These are phyloP conservation scores for Prunus davidiana DNA, from an alignment of 306 rosid species.

Conservation along the genomic window DNA sequence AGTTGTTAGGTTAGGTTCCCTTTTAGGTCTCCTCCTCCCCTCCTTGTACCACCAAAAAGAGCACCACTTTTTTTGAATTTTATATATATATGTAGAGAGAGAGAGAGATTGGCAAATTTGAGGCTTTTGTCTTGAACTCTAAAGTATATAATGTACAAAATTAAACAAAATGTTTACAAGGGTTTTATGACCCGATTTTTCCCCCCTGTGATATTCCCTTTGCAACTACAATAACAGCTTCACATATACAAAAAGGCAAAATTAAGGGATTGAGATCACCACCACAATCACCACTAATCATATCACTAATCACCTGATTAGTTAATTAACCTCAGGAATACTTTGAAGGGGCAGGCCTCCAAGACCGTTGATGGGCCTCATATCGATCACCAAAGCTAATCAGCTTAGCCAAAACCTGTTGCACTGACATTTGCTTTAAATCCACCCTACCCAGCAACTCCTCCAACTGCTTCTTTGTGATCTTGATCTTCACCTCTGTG, in stretches of 20 bases:
- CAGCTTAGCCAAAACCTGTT: conserved; percentile 54
- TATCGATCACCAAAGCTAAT: conserved; percentile 30
- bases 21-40: background rate
- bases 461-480: conserved; percentile 67
- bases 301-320: background rate
- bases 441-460: conserved; percentile 49
- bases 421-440: conserved; percentile 47
- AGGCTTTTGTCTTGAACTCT: background rate
- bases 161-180: background rate
- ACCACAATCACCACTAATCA: background rate
- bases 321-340: conserved; percentile 62
- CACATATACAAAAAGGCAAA: background rate
- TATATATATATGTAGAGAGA: background rate
- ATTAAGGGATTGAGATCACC: background rate
- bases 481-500: conserved; percentile 70
- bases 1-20: background rate
- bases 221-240: background rate
- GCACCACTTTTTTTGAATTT: too few relatives aligned
- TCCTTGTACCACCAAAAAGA: background rate
- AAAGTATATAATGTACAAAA: background rate
- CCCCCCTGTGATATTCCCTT: background rate
- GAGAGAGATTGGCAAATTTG: background rate
- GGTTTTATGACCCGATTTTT: background rate
- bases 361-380: conserved; percentile 44
- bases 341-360: conserved; percentile 75